Evolutionary conservation across 208 protist genomes (phyloP).

Genomic region (Trypanosoma conorhini): DNA sequence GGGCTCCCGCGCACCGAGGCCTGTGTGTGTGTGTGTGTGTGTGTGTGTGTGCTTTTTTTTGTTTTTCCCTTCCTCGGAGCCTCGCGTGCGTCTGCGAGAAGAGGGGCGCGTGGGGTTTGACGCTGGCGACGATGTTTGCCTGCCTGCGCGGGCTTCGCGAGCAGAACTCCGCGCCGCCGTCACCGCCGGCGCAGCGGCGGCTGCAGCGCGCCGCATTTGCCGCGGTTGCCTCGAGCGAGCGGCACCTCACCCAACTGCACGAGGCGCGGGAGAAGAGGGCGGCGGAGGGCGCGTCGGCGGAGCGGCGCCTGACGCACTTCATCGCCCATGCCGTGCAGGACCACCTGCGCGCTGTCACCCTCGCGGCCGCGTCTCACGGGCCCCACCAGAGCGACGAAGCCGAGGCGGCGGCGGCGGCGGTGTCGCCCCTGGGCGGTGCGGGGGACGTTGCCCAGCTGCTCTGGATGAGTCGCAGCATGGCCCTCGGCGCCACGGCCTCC

Average conservation of each 20-base stretch:
- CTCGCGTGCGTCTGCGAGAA: background rate
- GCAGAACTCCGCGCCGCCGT: background rate
- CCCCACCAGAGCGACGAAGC: slow-evolving; percentile 1
- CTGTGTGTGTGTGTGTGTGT: too few species aligned
- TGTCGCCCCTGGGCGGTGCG: slow-evolving; percentile 4
- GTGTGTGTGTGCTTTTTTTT: slow-evolving; percentile 1
- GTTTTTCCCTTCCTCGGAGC: background rate
- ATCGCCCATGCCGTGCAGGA: slow-evolving; percentile 12
- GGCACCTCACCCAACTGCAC: slow-evolving; percentile 6
- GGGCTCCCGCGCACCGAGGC: too few species aligned
- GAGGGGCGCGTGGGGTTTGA: slow-evolving; percentile 4
- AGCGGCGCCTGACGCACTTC: slow-evolving; percentile 7
- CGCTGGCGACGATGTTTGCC: background rate
- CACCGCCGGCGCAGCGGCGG: background rate
- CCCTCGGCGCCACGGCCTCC: slow-evolving; percentile 23
- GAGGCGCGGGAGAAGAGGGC: background rate
- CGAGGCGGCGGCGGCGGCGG: too few species aligned
- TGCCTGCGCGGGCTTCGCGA: slow-evolving; percentile 37
- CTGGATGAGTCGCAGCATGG: slow-evolving; percentile 30
- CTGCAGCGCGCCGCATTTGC: slow-evolving; percentile 17
- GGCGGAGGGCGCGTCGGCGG: background rate
- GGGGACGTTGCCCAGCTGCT: slow-evolving; percentile 16
- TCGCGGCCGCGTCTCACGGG: background rate
- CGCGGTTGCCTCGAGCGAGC: slow-evolving; percentile 16
- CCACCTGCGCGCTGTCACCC: slow-evolving; percentile 17